These are phyloP conservation scores for Colletotrichum noveboracense DNA, from an alignment of 2,329 filamentous ascomycete genomes.

Conservation along the genomic window DNA sequence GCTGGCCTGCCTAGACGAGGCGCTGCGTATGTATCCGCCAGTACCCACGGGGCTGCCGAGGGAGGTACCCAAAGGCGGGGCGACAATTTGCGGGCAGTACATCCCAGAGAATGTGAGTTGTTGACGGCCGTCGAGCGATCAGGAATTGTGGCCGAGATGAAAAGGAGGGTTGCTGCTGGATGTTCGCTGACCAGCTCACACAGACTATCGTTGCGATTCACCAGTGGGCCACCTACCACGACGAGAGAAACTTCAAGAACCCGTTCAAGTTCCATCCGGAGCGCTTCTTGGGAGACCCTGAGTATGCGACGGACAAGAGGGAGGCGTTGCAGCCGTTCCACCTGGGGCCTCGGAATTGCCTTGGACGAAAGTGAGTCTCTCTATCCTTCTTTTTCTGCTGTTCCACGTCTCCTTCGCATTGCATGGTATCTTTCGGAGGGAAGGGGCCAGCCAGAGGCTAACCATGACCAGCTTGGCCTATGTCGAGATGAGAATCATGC, in stretches of 20 bases:
- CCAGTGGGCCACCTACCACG: conserved; percentile 29
- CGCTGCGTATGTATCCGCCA: conserved; percentile 44
- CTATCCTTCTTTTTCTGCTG: rapidly evolving
- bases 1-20: conserved; percentile 45
- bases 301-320: conserved; percentile 27
- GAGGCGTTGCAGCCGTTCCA: conserved; percentile 33
- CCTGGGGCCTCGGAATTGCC: conserved; percentile 32
- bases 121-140: neutral
- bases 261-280: conserved; percentile 50
- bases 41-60: conserved; percentile 29
- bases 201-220: conserved; percentile 42
- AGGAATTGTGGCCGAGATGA: rapidly evolving
- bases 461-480: conserved; percentile 41
- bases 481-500: conserved; percentile 52
- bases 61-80: conserved; percentile 34
- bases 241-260: conserved; percentile 43
- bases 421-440: neutral
- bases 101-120: conserved; percentile 35
- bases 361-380: conserved; percentile 35
- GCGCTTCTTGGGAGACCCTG: conserved; percentile 34
- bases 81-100: conserved; percentile 31
- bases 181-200: neutral
- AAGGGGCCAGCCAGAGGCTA: neutral
- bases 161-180: neutral
- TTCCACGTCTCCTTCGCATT: neutral